A percentile compares a stretch with the other conserved stretches of the same genome.
phyloP scores from a whole-genome alignment of 192 early-diverging fungal species.

The Chytriomyces hyalinus region DNA sequence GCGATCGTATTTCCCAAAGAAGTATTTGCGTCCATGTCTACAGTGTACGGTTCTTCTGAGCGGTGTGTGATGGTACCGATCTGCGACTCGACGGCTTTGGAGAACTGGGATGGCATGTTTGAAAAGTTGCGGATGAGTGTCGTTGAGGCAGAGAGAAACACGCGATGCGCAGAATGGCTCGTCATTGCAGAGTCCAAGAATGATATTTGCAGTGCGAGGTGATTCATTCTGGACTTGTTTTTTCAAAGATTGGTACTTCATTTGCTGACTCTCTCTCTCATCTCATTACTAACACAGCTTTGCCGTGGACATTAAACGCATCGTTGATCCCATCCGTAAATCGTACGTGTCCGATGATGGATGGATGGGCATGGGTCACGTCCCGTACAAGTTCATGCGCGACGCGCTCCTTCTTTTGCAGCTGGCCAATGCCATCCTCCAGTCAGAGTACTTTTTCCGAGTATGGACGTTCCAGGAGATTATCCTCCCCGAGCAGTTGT shows the following conservation, averaged over 20 bases:
- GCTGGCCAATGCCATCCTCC: neutral
- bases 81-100: neutral
- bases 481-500: constrained; percentile 10
- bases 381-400: constrained; percentile 19
- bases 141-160: neutral
- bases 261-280: too few relatives aligned
- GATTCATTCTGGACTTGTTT: neutral
- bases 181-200: neutral
- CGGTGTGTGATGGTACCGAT: constrained; percentile 6
- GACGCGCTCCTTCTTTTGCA: neutral
- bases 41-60: neutral
- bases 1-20: neutral
- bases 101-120: neutral
- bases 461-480: constrained; percentile 26
- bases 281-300: neutral
- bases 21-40: neutral
- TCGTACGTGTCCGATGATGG: constrained; percentile 15
- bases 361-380: constrained; percentile 13
- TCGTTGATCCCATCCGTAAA: constrained; percentile 11
- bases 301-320: neutral
- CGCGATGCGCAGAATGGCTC: constrained; percentile 5
- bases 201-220: neutral
- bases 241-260: neutral
- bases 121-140: neutral
- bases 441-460: constrained; percentile 25